Percentiles rank a stretch among this genome's conserved stretches.
These are phyloP conservation scores for Aspergillaceae sp. DNA, from an alignment of 2,329 filamentous ascomycete species.

Conservation along the genomic window DNA sequence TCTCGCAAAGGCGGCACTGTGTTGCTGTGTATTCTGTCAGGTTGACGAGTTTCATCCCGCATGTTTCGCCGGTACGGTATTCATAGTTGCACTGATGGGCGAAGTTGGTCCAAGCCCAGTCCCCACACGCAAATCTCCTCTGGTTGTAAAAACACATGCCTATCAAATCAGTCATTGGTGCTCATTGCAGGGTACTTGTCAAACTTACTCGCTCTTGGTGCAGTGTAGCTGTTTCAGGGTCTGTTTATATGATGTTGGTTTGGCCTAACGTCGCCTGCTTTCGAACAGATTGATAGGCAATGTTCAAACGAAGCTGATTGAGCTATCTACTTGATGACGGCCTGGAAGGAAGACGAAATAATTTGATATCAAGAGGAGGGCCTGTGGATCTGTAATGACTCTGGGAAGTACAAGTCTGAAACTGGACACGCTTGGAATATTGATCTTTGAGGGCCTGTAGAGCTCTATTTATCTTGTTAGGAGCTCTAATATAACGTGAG, in stretches of 20 bases:
- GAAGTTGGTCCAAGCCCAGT: conserved; percentile 93
- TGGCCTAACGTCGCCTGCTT: conserved; percentile 14
- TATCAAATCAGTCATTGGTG: conserved; percentile 26
- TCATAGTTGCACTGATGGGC: conserved; percentile 88
- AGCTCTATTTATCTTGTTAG: conserved; percentile 35
- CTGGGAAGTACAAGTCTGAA: conserved; percentile 21
- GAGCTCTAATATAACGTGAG: conserved; percentile 17
- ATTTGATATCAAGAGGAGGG: conserved; percentile 6
- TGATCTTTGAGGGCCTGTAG: conserved; percentile 16
- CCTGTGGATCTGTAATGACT: conserved; percentile 15
- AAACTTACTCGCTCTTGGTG: conserved; percentile 26
- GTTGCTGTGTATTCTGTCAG: conserved; percentile 55
- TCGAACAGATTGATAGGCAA: conserved; percentile 27
- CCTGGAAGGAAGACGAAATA: conserved; percentile 17
- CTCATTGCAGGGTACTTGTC: conserved; percentile 12
- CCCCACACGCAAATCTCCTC: conserved; percentile 73
- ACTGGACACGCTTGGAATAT: conserved; percentile 19
- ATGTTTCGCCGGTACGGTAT: conserved; percentile 92
- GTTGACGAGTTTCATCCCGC: conserved; percentile 84
- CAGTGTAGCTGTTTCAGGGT: conserved; percentile 28
- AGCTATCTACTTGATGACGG: conserved; percentile 1
- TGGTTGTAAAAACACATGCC: conserved; percentile 96
- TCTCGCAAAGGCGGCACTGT: conserved; percentile 77
- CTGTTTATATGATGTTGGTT: conserved; percentile 24
- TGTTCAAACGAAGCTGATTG: conserved; percentile 16